These are phyloP conservation scores for Nakazawaea sp. DNA, from an alignment of 805 yeast species.

Conservation along the genomic window DNA sequence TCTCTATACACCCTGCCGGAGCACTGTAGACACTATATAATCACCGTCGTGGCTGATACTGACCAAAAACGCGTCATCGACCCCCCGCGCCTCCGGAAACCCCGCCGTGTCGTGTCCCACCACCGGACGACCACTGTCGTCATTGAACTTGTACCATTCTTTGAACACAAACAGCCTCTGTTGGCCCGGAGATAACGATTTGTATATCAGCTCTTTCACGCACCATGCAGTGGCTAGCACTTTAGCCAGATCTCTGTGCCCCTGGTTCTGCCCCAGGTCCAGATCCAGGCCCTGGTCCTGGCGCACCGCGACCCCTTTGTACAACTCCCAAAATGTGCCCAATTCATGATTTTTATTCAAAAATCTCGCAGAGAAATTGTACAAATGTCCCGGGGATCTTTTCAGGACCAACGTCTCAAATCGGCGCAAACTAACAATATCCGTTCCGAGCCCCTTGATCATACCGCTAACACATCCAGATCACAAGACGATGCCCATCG, in stretches of 20 bases:
- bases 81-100: constrained; percentile 7
- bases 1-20: constrained; percentile 21
- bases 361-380: constrained; percentile 1
- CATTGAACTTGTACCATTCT: constrained; percentile 48
- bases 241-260: constrained; percentile 11
- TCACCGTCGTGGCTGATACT: constrained; percentile 65
- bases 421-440: not conserved
- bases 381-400: constrained; percentile 1
- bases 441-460: constrained; percentile 10
- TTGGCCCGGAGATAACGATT: constrained; percentile 40
- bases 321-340: not conserved
- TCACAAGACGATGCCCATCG: not conserved
- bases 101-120: constrained; percentile 26
- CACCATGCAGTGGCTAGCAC: constrained; percentile 63
- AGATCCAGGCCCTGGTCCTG: too few species aligned
- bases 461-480: not conserved
- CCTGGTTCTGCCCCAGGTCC: too few species aligned
- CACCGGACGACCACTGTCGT: constrained; percentile 33
- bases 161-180: constrained; percentile 51
- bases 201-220: constrained; percentile 66
- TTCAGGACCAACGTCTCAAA: constrained; percentile 2
- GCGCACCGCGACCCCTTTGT: too few species aligned
- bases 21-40: constrained; percentile 46
- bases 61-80: constrained; percentile 41
- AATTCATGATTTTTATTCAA: not conserved